These are phyloP conservation scores for Epicoccum sorghinum DNA, from an alignment of 2,329 filamentous ascomycete species.

Conservation along the genomic window DNA sequence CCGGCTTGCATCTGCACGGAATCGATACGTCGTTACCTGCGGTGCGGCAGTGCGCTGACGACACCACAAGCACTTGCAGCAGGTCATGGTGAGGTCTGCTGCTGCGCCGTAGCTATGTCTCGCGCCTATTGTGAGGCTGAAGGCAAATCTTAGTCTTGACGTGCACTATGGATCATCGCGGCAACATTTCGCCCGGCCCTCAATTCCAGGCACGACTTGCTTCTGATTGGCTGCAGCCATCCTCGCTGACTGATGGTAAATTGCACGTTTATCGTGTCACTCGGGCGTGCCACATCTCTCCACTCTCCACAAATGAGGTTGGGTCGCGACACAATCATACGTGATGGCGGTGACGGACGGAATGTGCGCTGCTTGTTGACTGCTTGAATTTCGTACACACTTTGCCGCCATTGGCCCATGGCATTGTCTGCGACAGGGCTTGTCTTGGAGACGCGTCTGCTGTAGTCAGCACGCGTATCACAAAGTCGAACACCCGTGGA, in stretches of 20 bases:
- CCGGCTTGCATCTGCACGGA: constrained; percentile 4
- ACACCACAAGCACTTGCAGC: not conserved
- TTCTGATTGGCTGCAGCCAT: constrained; percentile 16
- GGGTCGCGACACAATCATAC: constrained; percentile 11
- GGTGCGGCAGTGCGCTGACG: no score
- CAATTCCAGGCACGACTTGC: constrained; percentile 10
- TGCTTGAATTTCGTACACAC: not conserved
- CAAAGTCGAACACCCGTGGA: no score
- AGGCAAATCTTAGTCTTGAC: not conserved
- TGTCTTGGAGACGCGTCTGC: no score
- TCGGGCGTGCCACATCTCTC: constrained; percentile 10
- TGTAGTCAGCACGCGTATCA: no score
- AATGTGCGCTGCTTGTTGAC: not conserved
- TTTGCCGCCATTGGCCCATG: constrained; percentile 1
- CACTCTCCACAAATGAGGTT: constrained; percentile 2
- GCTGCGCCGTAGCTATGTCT: not conserved
- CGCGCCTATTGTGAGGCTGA: not conserved
- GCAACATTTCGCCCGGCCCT: not conserved
- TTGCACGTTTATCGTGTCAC: constrained; percentile 14
- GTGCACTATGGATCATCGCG: constrained; percentile 5
- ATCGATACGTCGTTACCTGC: not conserved
- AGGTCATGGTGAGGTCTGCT: no score
- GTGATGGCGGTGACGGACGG: not conserved
- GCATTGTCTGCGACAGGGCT: no score
- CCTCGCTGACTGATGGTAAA: constrained; percentile 14